A percentile compares a stretch with the other conserved stretches of the same genome.
Evolutionary conservation across 345 rosid species (phyloP).

Genomic region (Raphanus sativus): DNA sequence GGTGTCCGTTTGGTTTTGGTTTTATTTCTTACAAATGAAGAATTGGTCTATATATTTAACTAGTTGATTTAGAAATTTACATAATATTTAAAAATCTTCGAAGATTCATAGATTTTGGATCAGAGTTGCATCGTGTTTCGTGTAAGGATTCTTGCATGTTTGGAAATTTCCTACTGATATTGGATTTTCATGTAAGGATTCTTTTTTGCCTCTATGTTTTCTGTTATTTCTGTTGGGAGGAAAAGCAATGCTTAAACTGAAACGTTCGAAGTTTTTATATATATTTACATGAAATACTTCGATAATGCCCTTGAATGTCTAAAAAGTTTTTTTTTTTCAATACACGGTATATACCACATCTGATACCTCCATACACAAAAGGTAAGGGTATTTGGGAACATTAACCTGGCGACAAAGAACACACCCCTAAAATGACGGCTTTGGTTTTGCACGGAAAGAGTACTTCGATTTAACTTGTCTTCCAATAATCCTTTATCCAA

Average conservation of each 20-base stretch:
- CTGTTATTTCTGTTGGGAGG: not conserved
- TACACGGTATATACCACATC: not conserved
- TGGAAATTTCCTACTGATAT: not conserved
- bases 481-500: constrained; percentile 9
- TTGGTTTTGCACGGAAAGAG: constrained; percentile 36
- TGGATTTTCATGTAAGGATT: not conserved
- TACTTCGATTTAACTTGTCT: constrained; percentile 38
- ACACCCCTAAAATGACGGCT: constrained; percentile 30
- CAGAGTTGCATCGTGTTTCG: not conserved
- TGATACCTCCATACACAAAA: not conserved
- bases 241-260: not conserved
- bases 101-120: too few species aligned
- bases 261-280: not conserved
- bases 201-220: not conserved
- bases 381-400: not conserved
- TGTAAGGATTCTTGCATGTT: not conserved
- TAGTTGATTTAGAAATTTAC: too few species aligned
- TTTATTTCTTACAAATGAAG: too few species aligned
- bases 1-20: too few species aligned
- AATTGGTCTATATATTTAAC: too few species aligned
- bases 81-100: too few species aligned
- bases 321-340: not conserved
- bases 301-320: not conserved
- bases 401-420: constrained; percentile 19
- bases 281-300: not conserved